Evolutionary conservation across 2,329 filamentous ascomycete species (phyloP), one percentile per base, ranked within the genome.

Genomic region (Fusarium caatingaense): DNA sequence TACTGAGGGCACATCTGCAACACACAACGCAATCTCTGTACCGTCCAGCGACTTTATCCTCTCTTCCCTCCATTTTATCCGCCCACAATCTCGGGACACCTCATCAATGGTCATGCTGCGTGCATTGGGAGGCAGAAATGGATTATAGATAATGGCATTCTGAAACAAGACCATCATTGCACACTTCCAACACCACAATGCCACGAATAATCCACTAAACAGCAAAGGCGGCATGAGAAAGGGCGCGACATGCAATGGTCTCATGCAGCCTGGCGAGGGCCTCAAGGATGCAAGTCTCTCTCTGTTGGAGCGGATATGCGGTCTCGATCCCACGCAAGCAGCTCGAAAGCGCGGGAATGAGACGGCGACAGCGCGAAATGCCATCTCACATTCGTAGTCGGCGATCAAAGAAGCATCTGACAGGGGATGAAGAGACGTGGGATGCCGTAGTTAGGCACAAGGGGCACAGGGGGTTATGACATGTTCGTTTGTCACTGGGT

Each of bases 81-180:
- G 88, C 27, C 80, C 81, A 68, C 90, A 93, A 40, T 86, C 83
- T 6, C 78, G 76, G 27, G 82, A 81, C 75, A 92, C 93, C 72
- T 92, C 88, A 5, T 82, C 80, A 40, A 94, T 90, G 60, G 81
- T 88, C 80, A 94, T 90, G 25, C 85, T 84, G 18, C 91, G 85
- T 0, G 92, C 85, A 74, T 91, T 91, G 4, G 92, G 92, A 20
- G 92, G 91, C 53, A 94, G 80, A 47, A 90, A 91, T 0, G 92
- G 91, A 82, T 93, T 93, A 79, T 94, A 94, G 63, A 94, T 91
- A 76, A 94, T 93, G 76, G 91, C 91, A 75, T 94, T 93, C 79
- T 94, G 92, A 76, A 94, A 92, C 7, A 92, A 72, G 28, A 95
- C 83, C 81, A 94, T 88, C 89, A 93, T 92, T 56, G 89, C 78